Evolutionary conservation across 2,329 filamentous ascomycete genomes (phyloP), one percentile per base, ranked within the genome.

Genomic region (Aspergillus pseudotamarii): DNA sequence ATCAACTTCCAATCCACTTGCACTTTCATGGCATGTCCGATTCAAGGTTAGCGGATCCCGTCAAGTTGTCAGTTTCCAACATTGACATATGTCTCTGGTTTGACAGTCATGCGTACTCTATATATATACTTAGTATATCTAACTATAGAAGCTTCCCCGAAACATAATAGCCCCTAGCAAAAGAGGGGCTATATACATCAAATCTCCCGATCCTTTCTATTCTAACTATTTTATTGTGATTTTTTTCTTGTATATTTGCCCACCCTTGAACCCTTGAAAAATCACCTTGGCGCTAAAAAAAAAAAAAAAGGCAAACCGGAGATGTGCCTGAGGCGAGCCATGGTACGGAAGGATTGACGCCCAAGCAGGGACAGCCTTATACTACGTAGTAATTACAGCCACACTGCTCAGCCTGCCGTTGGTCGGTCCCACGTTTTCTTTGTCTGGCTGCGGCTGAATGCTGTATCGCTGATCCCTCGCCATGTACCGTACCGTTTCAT

Each of bases 381-480:
- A n/a, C n/a, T n/a, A n/a, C n/a, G n/a, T n/a, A n/a, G n/a, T n/a
- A 36, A 55, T 55, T 55, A 30, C 64, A 66, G 66, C 66, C 66
- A 66, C 65, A 48, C 60, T 64, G 67, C 67, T 67, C 62, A 66
- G 68, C 64, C 65, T 60, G 23, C 60, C 56, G 26, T 26, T 26
- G 26, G 36, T 34, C 21, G 53, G 45, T 41, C 51, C 62, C 61
- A 23, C 38, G 50, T 59, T 54, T 59, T 48, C 62, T 57, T 61
- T 60, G 65, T 64, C 60, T 53, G 51, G 50, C 58, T 63, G 69
- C 67, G 66, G 69, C 68, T 69, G 63, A 67, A 66, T 57, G 41
- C 36, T 51, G 45, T 66, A 60, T 38, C 62, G 56, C 41, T 36
- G 59, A 63, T 62, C 60, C 19, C 10, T 48, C 4, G 16, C 28